Evolutionary conservation across 768 basidiomycete species (phyloP).

Genomic region (Lactarius trivialis): DNA sequence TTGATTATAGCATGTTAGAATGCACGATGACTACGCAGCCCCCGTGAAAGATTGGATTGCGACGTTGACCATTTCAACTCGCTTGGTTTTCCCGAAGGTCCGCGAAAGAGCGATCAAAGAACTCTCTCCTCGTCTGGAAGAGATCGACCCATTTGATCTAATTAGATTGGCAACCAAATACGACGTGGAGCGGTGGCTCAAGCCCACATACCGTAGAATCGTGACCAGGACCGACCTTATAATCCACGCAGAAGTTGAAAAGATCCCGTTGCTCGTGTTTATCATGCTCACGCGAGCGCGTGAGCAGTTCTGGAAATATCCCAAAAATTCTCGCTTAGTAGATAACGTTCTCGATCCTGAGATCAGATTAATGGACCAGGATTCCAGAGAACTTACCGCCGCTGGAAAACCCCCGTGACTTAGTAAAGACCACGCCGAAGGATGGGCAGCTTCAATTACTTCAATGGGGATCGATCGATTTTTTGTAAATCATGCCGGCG

Average conservation of each 20-base stretch:
- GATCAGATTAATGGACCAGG: background rate
- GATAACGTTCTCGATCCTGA: background rate
- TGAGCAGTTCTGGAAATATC: background rate
- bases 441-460: background rate
- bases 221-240: constrained; percentile 5
- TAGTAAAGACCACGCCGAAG: background rate
- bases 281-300: constrained; percentile 16
- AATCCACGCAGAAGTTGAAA: constrained; percentile 1
- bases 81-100: constrained; percentile 16
- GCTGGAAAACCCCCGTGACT: too few relatives aligned
- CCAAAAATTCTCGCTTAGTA: background rate
- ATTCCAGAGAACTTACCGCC: background rate
- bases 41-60: constrained; percentile 21
- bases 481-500: background rate
- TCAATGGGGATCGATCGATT: background rate
- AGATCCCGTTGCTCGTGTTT: background rate
- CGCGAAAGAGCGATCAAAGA: constrained; percentile 15
- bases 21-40: constrained; percentile 4
- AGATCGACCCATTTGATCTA: constrained; percentile 20
- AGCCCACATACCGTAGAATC: constrained; percentile 15
- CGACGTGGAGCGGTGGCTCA: constrained; percentile 23
- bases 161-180: constrained; percentile 21
- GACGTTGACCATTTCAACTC: constrained; percentile 20
- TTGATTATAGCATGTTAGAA: constrained; percentile 2
- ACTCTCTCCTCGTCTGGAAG: constrained; percentile 1